Percentiles rank a stretch among this genome's conserved stretches.
phyloP scores from a whole-genome alignment of 2,329 filamentous ascomycete species.

The Penicillium decumbens region DNA sequence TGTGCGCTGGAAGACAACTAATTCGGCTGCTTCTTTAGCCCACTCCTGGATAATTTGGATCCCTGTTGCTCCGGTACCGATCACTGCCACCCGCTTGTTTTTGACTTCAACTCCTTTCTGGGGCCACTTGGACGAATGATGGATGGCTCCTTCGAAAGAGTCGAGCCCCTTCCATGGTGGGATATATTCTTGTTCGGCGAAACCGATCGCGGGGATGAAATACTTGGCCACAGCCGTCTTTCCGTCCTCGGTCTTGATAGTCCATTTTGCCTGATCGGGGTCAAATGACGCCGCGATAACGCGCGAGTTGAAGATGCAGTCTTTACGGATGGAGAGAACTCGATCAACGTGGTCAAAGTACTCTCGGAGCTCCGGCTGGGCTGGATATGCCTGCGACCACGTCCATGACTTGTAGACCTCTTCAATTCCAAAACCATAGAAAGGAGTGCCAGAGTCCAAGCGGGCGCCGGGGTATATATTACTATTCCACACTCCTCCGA shows the following conservation, averaged over 20 bases:
- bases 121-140: slow-evolving; percentile 55
- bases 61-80: slow-evolving; percentile 54
- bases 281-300: slow-evolving; percentile 44
- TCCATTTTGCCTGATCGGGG: slow-evolving; percentile 39
- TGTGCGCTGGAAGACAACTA: slow-evolving; percentile 58
- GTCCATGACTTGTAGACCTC: slow-evolving; percentile 45
- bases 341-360: slow-evolving; percentile 49
- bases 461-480: slow-evolving; percentile 17
- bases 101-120: slow-evolving; percentile 42
- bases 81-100: slow-evolving; percentile 49
- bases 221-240: slow-evolving; percentile 37
- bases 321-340: slow-evolving; percentile 41
- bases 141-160: slow-evolving; percentile 48
- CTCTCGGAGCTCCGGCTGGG: slow-evolving; percentile 35
- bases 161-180: slow-evolving; percentile 35
- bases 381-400: slow-evolving; percentile 34
- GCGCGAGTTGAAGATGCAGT: slow-evolving; percentile 43
- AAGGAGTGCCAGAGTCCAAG: slow-evolving; percentile 7
- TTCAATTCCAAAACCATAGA: slow-evolving; percentile 32
- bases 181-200: slow-evolving; percentile 41
- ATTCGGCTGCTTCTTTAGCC: slow-evolving; percentile 48
- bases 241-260: slow-evolving; percentile 42
- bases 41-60: slow-evolving; percentile 56
- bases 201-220: slow-evolving; percentile 46
- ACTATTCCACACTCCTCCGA: slow-evolving; percentile 14